phyloP scores from a whole-genome alignment of 2,329 filamentous ascomycete genomes.

The Herpotrichia juniperi region DNA sequence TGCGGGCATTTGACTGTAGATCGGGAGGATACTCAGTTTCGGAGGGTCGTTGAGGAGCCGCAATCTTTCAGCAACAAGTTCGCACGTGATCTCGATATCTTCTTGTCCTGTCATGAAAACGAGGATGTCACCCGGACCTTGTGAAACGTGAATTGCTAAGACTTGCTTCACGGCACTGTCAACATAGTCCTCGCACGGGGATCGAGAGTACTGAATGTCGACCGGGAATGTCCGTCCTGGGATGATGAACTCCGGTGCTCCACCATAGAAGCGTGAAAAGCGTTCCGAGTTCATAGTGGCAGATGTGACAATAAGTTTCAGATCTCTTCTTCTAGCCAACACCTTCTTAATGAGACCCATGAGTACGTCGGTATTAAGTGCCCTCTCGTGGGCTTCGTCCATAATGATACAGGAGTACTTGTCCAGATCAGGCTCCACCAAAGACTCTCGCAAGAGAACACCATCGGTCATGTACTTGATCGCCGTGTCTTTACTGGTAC shows the following conservation, averaged over 20 bases:
- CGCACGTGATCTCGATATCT: conserved; percentile 96
- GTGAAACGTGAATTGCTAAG: conserved; percentile 92
- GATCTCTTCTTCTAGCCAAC: conserved; percentile 81
- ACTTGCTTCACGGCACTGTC: conserved; percentile 97
- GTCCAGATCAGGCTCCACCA: conserved; percentile 91
- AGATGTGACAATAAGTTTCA: conserved; percentile 97
- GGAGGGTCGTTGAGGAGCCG: conserved; percentile 92
- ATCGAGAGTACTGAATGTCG: conserved; percentile 93
- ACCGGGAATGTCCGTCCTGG: conserved; percentile 96
- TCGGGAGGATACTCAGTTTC: conserved; percentile 91
- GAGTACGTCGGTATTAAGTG: conserved; percentile 93
- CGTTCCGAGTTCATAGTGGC: conserved; percentile 98
- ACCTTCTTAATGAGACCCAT: conserved; percentile 99
- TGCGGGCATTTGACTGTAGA: conserved; percentile 99
- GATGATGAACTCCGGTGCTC: conserved; percentile 94
- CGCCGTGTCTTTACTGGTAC: conserved; percentile 89
- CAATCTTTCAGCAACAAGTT: conserved; percentile 85
- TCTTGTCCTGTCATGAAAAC: conserved; percentile 99
- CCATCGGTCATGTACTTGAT: conserved; percentile 99
- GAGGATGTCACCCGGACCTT: conserved; percentile 89
- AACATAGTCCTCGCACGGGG: conserved; percentile 96
- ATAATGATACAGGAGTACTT: conserved; percentile 99
- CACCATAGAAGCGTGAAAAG: conserved; percentile 95
- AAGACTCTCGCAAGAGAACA: conserved; percentile 87
- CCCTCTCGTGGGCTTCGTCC: conserved; percentile 98